These are phyloP conservation scores for Ceratocystis harringtonii DNA, from an alignment of 2,329 filamentous ascomycete genomes.

Conservation along the genomic window DNA sequence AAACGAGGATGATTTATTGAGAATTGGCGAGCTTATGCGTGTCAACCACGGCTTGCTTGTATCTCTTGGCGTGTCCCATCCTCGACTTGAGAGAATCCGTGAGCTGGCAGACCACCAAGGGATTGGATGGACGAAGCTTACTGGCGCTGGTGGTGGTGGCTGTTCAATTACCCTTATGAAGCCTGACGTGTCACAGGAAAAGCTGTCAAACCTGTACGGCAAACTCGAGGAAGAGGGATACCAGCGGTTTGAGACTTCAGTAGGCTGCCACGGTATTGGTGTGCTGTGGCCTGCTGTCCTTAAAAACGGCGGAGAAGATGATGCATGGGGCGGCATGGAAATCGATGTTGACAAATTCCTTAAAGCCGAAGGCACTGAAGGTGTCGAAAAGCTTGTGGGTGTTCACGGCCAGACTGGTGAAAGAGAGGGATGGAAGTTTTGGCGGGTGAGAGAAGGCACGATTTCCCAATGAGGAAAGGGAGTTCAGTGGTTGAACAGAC, in stretches of 20 bases:
- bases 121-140: conserved; percentile 94
- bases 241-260: conserved; percentile 69
- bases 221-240: conserved; percentile 60
- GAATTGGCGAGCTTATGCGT: conserved; percentile 74
- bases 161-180: conserved; percentile 86
- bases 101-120: conserved; percentile 80
- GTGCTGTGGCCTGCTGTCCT: conserved; percentile 87
- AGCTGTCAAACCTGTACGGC: conserved; percentile 47
- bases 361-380: conserved; percentile 67
- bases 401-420: conserved; percentile 54
- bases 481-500: neutral
- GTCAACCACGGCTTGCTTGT: conserved; percentile 88
- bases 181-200: conserved; percentile 42
- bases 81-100: conserved; percentile 76
- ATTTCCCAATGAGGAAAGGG: conserved; percentile 4
- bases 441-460: conserved; percentile 40
- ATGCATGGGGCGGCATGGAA: conserved; percentile 69
- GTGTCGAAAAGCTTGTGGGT: conserved; percentile 75
- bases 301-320: conserved; percentile 67
- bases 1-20: conserved; percentile 48
- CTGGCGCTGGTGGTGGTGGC: conserved; percentile 85
- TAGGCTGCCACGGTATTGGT: conserved; percentile 86
- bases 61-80: conserved; percentile 88
- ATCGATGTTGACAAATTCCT: conserved; percentile 79
- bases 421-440: conserved; percentile 75